Conservation (phyloP, 495 filamentous ascomycete genomes). For the Trichoderma orchidacearum region DNA sequence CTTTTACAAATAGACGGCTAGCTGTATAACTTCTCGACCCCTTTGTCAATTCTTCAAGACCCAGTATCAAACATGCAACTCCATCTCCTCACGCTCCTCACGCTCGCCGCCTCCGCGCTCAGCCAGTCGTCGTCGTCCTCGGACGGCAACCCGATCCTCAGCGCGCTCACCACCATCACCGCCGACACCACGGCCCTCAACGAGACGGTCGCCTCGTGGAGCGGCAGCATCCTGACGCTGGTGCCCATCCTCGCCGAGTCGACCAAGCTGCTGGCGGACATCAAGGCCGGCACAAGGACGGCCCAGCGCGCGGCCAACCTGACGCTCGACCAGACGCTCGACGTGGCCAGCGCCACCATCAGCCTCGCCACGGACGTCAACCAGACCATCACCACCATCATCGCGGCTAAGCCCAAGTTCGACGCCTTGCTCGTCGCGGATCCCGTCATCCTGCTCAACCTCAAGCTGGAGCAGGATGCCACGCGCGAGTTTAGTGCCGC, state of each 20-base stretch:
- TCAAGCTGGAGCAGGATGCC: conserved; percentile 18
- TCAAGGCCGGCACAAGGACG: conserved; percentile 15
- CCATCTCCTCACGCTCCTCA: not conserved
- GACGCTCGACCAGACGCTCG: conserved; percentile 10
- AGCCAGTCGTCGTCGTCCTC: not conserved
- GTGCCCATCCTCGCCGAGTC: conserved; percentile 15
- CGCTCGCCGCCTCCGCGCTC: not conserved
- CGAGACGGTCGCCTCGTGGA: conserved; percentile 12
- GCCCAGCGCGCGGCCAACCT: conserved; percentile 12
- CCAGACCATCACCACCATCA: conserved; percentile 12
- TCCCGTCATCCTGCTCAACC: conserved; percentile 17
- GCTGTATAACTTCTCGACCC: too few species aligned
- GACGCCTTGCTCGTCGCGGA: conserved; percentile 13
- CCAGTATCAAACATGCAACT: not conserved
- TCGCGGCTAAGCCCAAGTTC: conserved; percentile 18
- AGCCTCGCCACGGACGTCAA: conserved; percentile 13
- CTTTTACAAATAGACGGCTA: too few species aligned
- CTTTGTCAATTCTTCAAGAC: too few species aligned
- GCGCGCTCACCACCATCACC: conserved; percentile 14
- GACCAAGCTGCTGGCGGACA: conserved; percentile 13
- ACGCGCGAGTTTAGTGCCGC: conserved; percentile 16
- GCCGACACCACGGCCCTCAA: conserved; percentile 15
- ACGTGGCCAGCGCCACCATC: conserved; percentile 11
- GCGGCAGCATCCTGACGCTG: conserved; percentile 10
- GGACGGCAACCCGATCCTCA: conserved; percentile 13